Conservation (phyloP, 805 yeast species). For the Maudiozyma saulgeensis region DNA sequence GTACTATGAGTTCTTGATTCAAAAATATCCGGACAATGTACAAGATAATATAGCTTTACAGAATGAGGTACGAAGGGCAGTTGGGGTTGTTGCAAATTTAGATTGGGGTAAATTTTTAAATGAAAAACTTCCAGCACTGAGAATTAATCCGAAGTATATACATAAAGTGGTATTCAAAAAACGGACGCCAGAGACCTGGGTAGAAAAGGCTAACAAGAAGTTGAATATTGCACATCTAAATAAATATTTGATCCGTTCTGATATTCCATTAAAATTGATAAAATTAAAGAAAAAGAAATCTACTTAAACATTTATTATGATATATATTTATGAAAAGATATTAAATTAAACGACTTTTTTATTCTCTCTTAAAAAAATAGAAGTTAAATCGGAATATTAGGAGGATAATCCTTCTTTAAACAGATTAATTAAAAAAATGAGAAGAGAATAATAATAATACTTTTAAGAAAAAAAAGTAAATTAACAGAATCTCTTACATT, state of each 20-base stretch:
- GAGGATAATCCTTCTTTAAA: too few relatives aligned
- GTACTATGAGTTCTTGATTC: conserved; percentile 17
- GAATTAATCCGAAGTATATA: background rate
- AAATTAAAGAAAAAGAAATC: background rate
- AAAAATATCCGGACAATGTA: conserved; percentile 15
- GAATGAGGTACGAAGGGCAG: conserved; percentile 12
- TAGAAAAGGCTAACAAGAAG: conserved; percentile 2
- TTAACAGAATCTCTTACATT: background rate
- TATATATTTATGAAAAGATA: background rate
- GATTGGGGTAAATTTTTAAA: conserved; percentile 15
- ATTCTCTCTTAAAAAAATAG: too few relatives aligned
- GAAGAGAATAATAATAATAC: too few relatives aligned
- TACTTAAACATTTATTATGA: background rate
- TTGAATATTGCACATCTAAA: conserved; percentile 1
- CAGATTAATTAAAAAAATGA: too few relatives aligned
- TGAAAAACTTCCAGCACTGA: background rate
- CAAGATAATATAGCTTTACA: conserved; percentile 5
- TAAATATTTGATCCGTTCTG: background rate
- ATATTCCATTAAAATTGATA: conserved; percentile 4
- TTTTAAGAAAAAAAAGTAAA: background rate
- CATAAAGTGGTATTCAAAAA: background rate
- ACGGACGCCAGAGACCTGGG: conserved; percentile 3
- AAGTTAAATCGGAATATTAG: too few relatives aligned
- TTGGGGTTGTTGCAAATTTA: conserved; percentile 12
- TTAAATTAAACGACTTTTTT: too few relatives aligned